Evolutionary conservation across 2,329 filamentous ascomycete genomes (phyloP).

Genomic region (Polytolypa hystricis): DNA sequence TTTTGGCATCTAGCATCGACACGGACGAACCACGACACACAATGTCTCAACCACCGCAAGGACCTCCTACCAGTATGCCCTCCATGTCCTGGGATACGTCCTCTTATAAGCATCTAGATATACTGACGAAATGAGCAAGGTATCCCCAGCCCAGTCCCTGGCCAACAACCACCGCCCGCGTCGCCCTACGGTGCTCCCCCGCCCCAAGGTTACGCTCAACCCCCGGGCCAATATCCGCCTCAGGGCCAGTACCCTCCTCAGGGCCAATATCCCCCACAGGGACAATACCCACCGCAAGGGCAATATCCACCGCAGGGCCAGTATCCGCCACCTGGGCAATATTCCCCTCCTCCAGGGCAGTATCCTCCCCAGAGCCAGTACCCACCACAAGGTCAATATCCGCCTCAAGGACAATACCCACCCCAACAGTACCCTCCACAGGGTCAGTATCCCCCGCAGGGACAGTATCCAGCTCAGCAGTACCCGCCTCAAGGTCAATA

Average conservation of each 20-base stretch:
- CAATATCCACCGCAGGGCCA: not conserved
- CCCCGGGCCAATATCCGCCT: conserved; percentile 7
- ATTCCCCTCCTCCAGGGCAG: not conserved
- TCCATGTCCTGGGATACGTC: no score
- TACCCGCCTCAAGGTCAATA: conserved; percentile 8
- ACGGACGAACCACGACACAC: no score
- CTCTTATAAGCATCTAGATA: no score
- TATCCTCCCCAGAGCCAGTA: conserved; percentile 5
- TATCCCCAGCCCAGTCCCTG: no score
- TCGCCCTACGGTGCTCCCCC: conserved; percentile 6
- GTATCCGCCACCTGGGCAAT: conserved; percentile 1
- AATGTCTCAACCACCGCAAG: no score
- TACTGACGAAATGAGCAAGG: no score
- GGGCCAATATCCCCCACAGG: conserved; percentile 10
- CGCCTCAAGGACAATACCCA: conserved; percentile 7
- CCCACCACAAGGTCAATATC: conserved; percentile 1
- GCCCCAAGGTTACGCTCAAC: conserved; percentile 2
- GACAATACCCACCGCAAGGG: conserved; percentile 9
- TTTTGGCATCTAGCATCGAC: no score
- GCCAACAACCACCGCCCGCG: no score
- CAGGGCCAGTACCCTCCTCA: conserved; percentile 8
- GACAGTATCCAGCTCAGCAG: conserved; percentile 8
- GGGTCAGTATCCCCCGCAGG: conserved; percentile 10
- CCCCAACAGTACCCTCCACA: conserved; percentile 10
- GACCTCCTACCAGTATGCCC: no score